These are phyloP conservation scores for Lathyrus aphaca DNA, from an alignment of 306 rosid genomes.

Conservation along the genomic window DNA sequence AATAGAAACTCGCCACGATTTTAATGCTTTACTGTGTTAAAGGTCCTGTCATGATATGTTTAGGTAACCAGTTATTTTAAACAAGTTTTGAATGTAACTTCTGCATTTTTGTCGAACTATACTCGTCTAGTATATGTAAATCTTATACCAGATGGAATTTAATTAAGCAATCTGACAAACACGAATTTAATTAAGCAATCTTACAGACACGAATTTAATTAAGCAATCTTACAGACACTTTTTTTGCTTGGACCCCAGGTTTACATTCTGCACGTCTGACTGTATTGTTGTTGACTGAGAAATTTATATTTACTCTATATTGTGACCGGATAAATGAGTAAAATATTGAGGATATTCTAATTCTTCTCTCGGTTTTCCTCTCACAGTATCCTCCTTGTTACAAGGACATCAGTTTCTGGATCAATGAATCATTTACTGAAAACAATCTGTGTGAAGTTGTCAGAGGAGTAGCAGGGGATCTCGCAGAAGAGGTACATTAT, in stretches of 20 bases:
- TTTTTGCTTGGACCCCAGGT: background rate
- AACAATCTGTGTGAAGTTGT: slow-evolving; percentile 97
- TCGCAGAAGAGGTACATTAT: slow-evolving; percentile 96
- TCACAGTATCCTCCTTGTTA: slow-evolving; percentile 94
- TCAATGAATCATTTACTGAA: slow-evolving; percentile 83
- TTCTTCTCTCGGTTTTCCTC: slow-evolving; percentile 34
- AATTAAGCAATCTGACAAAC: too few relatives aligned
- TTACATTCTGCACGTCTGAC: slow-evolving; percentile 15
- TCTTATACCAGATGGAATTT: slow-evolving; percentile 16
- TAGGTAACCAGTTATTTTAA: slow-evolving; percentile 6
- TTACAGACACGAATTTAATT: background rate
- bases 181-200: too few relatives aligned
- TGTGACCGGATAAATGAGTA: slow-evolving; percentile 11
- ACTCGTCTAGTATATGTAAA: slow-evolving; percentile 19
- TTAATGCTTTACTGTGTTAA: slow-evolving; percentile 33
- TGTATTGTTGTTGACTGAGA: slow-evolving; percentile 14
- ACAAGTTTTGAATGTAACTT: slow-evolving; percentile 20
- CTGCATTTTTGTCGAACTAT: slow-evolving; percentile 26
- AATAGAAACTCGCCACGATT: background rate
- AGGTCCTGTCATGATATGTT: slow-evolving; percentile 10
- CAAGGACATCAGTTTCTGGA: slow-evolving; percentile 97
- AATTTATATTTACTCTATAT: slow-evolving; percentile 9
- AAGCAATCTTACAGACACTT: background rate
- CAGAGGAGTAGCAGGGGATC: slow-evolving; percentile 92
- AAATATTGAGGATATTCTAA: slow-evolving; percentile 21